Evolutionary conservation across 805 yeast species (phyloP).

Genomic region (Myxozyma lipomycoides): DNA sequence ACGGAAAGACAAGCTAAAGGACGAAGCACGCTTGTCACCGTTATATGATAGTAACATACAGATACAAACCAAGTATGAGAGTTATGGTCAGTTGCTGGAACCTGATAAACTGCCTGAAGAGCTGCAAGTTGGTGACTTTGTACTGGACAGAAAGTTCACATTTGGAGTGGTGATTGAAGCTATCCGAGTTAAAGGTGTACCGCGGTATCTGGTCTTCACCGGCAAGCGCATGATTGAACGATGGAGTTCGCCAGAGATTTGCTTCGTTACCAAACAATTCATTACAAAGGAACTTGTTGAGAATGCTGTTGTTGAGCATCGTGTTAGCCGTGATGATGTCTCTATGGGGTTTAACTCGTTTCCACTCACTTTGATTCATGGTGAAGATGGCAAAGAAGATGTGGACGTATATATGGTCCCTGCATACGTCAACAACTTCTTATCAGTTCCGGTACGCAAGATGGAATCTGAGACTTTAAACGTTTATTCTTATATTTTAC

Average conservation of each 20-base stretch:
- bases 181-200: neutral
- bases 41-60: neutral
- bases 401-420: conserved; percentile 15
- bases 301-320: conserved; percentile 5
- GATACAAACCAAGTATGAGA: neutral
- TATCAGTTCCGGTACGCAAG: conserved; percentile 16
- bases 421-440: conserved; percentile 4
- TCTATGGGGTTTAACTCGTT: conserved; percentile 2
- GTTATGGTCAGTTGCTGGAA: neutral
- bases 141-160: neutral
- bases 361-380: neutral
- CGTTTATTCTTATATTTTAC: conserved; percentile 9
- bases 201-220: conserved; percentile 6
- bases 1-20: conserved; percentile 8
- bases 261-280: conserved; percentile 9
- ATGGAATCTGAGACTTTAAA: conserved; percentile 10
- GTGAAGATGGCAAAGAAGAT: neutral
- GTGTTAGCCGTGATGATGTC: neutral
- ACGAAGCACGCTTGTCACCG: conserved; percentile 9
- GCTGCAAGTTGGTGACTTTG: conserved; percentile 3
- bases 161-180: conserved; percentile 1
- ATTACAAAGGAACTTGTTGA: conserved; percentile 9
- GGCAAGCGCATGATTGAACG: neutral
- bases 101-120: conserved; percentile 7
- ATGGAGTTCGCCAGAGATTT: neutral